Evolutionary conservation across 805 yeast genomes (phyloP), one percentile per base, ranked within the genome.

Genomic region (Schwanniomyces vanrijiae): DNA sequence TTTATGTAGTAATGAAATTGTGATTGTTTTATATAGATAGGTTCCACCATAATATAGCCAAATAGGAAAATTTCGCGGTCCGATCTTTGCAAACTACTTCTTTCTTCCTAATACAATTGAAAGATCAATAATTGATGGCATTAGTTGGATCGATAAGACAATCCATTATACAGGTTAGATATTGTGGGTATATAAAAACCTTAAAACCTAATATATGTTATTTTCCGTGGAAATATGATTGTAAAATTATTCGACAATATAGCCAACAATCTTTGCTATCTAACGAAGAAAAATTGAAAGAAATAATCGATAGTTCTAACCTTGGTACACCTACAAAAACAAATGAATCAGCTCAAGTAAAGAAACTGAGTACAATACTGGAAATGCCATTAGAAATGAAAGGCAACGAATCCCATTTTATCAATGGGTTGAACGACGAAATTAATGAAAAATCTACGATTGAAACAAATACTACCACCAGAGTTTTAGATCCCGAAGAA

Each of bases 301-400:
- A 64, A 40, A 69, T 69, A 29, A 66, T 69, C 8, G 70, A 64
- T 45, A 55, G 68, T n/a, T 59, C 71, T n/a, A 69, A 64, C 48
- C 14, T 20, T 11, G 24, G 39, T 2, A 8, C 24, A 18, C 11
- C 13, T 9, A 5, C 14, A 37, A 19, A n/a, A 37, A 37, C 3
- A 2, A 37, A 13, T 7, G 16, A 21, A 3, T 5, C 16, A 19
- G 4, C 4, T 13, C 2, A 13, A 13, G 39, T 8, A 10, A 25
- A 37, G 25, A 21, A 37, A 7, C 3, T 16, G 7, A 3, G 6
- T n/a, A 10, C 6, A 13, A 11, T 7, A 34, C 6, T 11, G 11
- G 14, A 34, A 16, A 18, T 29, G 22, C 11, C 22, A n/a, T 37
- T 39, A 40, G 42, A 22, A 26, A 25, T 18, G 22, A 29, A 24